phyloP scores from a whole-genome alignment of 345 rosid species.

The Gossypioides kirkii region DNA sequence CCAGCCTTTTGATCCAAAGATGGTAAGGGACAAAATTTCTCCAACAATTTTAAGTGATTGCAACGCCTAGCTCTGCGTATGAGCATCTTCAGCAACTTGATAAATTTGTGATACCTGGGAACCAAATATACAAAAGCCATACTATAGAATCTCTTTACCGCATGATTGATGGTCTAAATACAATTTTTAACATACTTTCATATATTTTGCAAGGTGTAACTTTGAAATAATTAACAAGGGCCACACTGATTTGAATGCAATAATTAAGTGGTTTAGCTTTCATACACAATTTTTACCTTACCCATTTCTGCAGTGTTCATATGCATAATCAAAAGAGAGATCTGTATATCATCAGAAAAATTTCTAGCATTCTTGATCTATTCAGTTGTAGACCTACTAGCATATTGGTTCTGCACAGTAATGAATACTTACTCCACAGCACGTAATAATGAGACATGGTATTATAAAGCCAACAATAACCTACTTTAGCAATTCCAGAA shows the following conservation, averaged over 20 bases:
- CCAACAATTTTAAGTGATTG: slow-evolving; percentile 50
- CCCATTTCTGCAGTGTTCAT: neutral
- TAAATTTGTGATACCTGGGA: slow-evolving; percentile 57
- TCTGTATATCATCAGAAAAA: neutral
- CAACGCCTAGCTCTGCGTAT: slow-evolving; percentile 44
- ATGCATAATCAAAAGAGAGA: neutral
- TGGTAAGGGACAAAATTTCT: slow-evolving; percentile 53
- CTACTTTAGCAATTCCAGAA: neutral
- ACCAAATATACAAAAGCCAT: slow-evolving; percentile 11
- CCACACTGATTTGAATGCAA: neutral
- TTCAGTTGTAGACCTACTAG: neutral
- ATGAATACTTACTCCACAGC: neutral
- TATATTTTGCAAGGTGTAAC: neutral
- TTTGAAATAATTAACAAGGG: neutral
- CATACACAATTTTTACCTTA: neutral
- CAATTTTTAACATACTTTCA: neutral
- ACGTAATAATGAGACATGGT: neutral
- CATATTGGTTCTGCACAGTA: neutral
- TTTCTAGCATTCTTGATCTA: slow-evolving; percentile 9
- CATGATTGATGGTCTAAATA: neutral
- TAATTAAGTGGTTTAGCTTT: too few relatives aligned
- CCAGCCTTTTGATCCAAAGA: slow-evolving; percentile 13
- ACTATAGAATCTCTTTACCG: neutral
- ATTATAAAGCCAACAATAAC: neutral
- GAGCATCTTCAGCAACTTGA: slow-evolving; percentile 47